Conservation (phyloP, 768 basidiomycete genomes). For the Zangia roseola region DNA sequence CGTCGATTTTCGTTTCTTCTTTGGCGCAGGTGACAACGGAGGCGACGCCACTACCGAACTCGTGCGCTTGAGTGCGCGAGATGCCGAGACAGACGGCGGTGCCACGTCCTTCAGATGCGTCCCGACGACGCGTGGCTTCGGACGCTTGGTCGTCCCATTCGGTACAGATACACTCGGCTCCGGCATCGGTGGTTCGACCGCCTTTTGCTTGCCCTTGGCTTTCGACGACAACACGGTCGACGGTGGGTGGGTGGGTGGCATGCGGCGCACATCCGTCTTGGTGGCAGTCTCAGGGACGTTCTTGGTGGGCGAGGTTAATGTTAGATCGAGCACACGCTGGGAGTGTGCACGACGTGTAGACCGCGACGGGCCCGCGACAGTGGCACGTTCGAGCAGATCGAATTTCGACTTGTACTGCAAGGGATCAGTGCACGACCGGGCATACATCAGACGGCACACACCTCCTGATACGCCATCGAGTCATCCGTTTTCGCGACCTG, state of each 20-base stretch:
- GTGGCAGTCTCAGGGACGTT: conserved; percentile 4
- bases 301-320: conserved; percentile 24
- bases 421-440: background rate
- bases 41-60: conserved; percentile 21
- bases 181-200: conserved; percentile 16
- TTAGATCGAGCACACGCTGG: conserved; percentile 49
- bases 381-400: conserved; percentile 55
- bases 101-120: conserved; percentile 3
- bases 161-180: conserved; percentile 14
- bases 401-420: conserved; percentile 58
- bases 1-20: conserved; percentile 29
- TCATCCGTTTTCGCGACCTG: conserved; percentile 74
- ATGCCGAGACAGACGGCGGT: conserved; percentile 6
- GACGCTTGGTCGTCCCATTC: conserved; percentile 13
- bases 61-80: conserved; percentile 27
- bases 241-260: conserved; percentile 3
- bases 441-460: conserved; percentile 33
- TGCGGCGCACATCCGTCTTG: conserved; percentile 11
- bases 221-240: conserved; percentile 21
- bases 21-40: conserved; percentile 16
- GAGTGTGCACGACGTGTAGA: conserved; percentile 59
- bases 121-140: conserved; percentile 5
- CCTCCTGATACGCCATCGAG: conserved; percentile 70
- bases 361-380: conserved; percentile 49
- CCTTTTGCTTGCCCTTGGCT: conserved; percentile 34